phyloP scores from a whole-genome alignment of 202 grass and related monocot species.

The Carex arenaria region DNA sequence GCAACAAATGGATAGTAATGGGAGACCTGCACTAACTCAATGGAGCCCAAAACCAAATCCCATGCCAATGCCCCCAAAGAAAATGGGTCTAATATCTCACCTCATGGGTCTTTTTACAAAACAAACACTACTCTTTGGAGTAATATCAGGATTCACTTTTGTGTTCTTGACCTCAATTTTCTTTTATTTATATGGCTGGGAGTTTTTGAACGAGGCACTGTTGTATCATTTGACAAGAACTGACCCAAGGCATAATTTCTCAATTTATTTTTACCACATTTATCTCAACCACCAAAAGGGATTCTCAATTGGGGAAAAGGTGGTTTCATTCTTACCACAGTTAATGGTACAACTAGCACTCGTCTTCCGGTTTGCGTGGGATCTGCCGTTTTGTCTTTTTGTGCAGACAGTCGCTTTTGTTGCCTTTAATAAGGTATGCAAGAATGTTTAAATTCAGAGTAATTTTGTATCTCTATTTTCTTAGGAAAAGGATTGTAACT shows the following conservation, averaged over 20 bases:
- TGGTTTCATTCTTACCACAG: slow-evolving; percentile 84
- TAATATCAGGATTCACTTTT: slow-evolving; percentile 75
- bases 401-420: slow-evolving; percentile 93
- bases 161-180: slow-evolving; percentile 59
- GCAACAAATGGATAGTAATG: slow-evolving; percentile 27
- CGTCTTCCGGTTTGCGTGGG: slow-evolving; percentile 46
- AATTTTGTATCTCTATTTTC: not conserved
- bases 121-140: slow-evolving; percentile 51
- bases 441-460: not conserved
- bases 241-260: slow-evolving; percentile 95
- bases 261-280: slow-evolving; percentile 91
- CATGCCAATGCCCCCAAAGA: slow-evolving; percentile 8
- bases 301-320: slow-evolving; percentile 67
- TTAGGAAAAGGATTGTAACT: not conserved
- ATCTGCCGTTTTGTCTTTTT: slow-evolving; percentile 89
- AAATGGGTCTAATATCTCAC: slow-evolving; percentile 24
- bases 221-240: slow-evolving; percentile 91
- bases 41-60: slow-evolving; percentile 41
- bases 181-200: slow-evolving; percentile 88
- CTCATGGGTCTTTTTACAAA: slow-evolving; percentile 47
- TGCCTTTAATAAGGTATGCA: slow-evolving; percentile 81
- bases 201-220: slow-evolving; percentile 90
- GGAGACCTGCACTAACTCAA: slow-evolving; percentile 42
- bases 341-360: slow-evolving; percentile 72
- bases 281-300: slow-evolving; percentile 89